Evolutionary conservation across 2,329 filamentous ascomycete genomes (phyloP).

Genomic region (Pseudogymnoascus sp.): DNA sequence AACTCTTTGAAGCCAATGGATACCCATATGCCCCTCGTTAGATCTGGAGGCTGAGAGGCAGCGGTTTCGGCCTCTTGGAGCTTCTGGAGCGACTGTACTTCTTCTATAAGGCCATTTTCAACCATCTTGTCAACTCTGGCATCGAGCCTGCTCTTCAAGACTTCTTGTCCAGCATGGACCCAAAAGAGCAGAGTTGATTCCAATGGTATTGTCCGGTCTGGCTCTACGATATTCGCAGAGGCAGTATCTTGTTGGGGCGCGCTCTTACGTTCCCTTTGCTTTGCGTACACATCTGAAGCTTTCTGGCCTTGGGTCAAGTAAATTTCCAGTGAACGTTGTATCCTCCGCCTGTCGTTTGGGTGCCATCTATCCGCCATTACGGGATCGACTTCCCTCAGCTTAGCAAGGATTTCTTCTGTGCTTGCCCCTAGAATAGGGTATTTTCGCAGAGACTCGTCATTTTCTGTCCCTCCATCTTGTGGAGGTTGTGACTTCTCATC

Average conservation of each 20-base stretch:
- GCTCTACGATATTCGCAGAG: constrained; percentile 28
- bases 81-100: constrained; percentile 48
- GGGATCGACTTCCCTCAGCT: constrained; percentile 75
- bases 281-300: constrained; percentile 79
- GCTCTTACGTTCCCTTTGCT: constrained; percentile 52
- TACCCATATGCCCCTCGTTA: constrained; percentile 83
- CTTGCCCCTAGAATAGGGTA: constrained; percentile 67
- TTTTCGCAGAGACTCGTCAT: constrained; percentile 35
- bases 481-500: not conserved
- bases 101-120: constrained; percentile 52
- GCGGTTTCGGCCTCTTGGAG: constrained; percentile 39
- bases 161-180: constrained; percentile 68
- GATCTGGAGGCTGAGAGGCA: constrained; percentile 54
- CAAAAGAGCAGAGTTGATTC: constrained; percentile 61
- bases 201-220: constrained; percentile 27
- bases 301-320: constrained; percentile 73
- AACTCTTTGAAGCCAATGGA: constrained; percentile 96
- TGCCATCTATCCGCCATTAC: constrained; percentile 89
- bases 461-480: constrained; percentile 20
- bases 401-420: constrained; percentile 63
- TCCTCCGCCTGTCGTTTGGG: constrained; percentile 85
- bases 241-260: constrained; percentile 23
- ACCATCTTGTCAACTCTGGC: constrained; percentile 80
- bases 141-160: constrained; percentile 65
- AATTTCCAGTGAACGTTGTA: constrained; percentile 82